Base-by-base conservation (phyloP, 352 stramenopile genomes). In the Thalassiosira oceanica region DNA sequence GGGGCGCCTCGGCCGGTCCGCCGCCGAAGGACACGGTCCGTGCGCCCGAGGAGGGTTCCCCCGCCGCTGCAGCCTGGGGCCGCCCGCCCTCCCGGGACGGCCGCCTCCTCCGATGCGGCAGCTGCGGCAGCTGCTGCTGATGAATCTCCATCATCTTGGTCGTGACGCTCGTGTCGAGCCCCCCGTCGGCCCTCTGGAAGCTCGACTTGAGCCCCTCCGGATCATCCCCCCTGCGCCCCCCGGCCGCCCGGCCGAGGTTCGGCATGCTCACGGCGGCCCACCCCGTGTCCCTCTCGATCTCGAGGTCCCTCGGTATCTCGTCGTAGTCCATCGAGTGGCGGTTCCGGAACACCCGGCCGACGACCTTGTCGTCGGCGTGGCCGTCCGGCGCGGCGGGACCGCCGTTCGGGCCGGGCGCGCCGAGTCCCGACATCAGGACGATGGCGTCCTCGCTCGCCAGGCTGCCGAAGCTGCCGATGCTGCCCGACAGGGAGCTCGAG, bases 371-470 rank as follows among this genome's bases (percentile, higher is more conserved):
- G 10, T 28, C 18, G 3, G 28, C 20, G 35, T 11, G 41, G 10
- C 46, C 44, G 10, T 54, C 4, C 27, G 27, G 24, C 8, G 11
- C 23, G 16, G 51, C n/a, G n/a, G n/a, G n/a, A 36, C 11, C 50
- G 10, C 46, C 44, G 10, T 54, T 3, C 27, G 27, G 24, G 4
- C n/a, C 23, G 16, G 51, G 27, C 13, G 49, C 44, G 1, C 51
- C 1, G 27, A 52, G 2, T 21, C 62, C 53, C 2, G 24, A 24
- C 63, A 74, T 74, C 20, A 74, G 46, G 20, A 74, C 63, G 23
- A 74, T 45, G 21, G 63, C 63, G 41, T 74, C 53, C 54, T 74
- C 63, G 2, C 53, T 66, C 21, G 50, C 13, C 27, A 70, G 60
- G 24, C 58, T 69, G n/a, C 45, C 3, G 42, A 51, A 33, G n/a